Base-by-base conservation (phyloP, 2,329 filamentous ascomycete species). In the Lasiodiplodia hormozganensis region DNA sequence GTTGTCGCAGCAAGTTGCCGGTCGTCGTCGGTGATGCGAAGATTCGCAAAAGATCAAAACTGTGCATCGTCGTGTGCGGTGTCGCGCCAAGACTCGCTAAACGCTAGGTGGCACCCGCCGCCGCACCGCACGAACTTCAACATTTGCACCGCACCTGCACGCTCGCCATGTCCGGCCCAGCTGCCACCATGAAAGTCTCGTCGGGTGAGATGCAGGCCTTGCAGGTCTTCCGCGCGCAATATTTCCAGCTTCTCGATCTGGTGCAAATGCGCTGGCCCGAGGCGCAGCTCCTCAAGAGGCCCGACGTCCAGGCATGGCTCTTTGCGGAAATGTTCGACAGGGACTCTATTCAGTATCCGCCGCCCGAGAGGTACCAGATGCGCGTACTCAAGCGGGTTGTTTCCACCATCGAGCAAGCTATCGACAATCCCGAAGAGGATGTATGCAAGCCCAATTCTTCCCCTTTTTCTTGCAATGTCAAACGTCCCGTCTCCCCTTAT, bases 401-500 rank as follows among this genome's bases (percentile, higher is more conserved):
- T 14, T 80, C 84, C 8, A 87, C 84, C 68, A 89, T 97, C 65
- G 93, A 97, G 78, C 82, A 85, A 36, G 87, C 90, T 40, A 93
- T 97, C 58, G 85, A 88, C 68, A 89, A 97, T 78, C 94, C 93
- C 79, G 92, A 97, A 73, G 85, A 92, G 85, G 89, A 97, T 90
- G 94, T 97, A 90, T 84, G 92, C 83, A 65, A 69, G 73, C 70
- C 76, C 78, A 47, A 23, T 68, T 68, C 66, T 67, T 70, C 40
- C 67, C 57, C 31, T 64, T 56, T 49, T 49, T 14, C 16, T 34
- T 34, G 36, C 38, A 28, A 14, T 28, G 34, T 47, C 62, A 54
- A 56, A 21, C 43, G 6, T 21, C n/a, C 43, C n/a, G n/a, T 47
- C n/a, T 18, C 40, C 10, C n/a, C 21, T 47, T 21, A 47, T 47